phyloP scores from a whole-genome alignment of 306 rosid genomes.

The Astragalus membranaceus region DNA sequence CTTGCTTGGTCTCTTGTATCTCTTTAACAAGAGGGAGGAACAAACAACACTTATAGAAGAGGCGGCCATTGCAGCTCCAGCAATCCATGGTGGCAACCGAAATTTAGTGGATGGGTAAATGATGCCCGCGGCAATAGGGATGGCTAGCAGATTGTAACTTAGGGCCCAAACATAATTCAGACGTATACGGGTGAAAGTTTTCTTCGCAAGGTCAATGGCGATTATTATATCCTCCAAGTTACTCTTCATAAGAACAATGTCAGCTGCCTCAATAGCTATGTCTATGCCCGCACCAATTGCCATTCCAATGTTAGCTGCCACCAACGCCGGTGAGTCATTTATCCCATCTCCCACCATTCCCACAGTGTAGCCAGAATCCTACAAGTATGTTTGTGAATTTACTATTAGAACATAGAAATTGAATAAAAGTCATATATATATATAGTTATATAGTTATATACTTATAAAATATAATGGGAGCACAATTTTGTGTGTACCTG shows the following conservation, averaged over 20 bases:
- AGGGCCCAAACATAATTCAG: slow-evolving; percentile 79
- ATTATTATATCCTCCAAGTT: slow-evolving; percentile 73
- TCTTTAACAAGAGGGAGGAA: slow-evolving; percentile 63
- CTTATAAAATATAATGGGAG: too few relatives aligned
- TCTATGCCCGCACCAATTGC: slow-evolving; percentile 89
- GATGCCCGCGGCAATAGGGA: slow-evolving; percentile 70
- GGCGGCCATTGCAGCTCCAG: slow-evolving; percentile 96
- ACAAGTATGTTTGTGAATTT: background rate
- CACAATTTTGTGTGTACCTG: slow-evolving; percentile 49
- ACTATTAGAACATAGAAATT: too few relatives aligned
- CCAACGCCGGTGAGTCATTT: slow-evolving; percentile 82
- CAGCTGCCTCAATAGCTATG: slow-evolving; percentile 91
- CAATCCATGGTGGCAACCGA: slow-evolving; percentile 81
- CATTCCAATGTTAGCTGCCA: slow-evolving; percentile 79
- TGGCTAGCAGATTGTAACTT: slow-evolving; percentile 67
- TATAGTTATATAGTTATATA: too few relatives aligned
- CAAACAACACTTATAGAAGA: slow-evolving; percentile 85
- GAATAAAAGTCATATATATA: too few relatives aligned
- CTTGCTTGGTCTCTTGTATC: slow-evolving; percentile 58
- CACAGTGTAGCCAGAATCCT: slow-evolving; percentile 52
- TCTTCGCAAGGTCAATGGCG: slow-evolving; percentile 72
- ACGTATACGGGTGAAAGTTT: slow-evolving; percentile 56
- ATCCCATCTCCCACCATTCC: slow-evolving; percentile 95
- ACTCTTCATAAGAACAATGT: slow-evolving; percentile 78
- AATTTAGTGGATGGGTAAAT: slow-evolving; percentile 57